These are phyloP conservation scores for Eucalyptus caleyi DNA, from an alignment of 345 rosid genomes.

Conservation along the genomic window DNA sequence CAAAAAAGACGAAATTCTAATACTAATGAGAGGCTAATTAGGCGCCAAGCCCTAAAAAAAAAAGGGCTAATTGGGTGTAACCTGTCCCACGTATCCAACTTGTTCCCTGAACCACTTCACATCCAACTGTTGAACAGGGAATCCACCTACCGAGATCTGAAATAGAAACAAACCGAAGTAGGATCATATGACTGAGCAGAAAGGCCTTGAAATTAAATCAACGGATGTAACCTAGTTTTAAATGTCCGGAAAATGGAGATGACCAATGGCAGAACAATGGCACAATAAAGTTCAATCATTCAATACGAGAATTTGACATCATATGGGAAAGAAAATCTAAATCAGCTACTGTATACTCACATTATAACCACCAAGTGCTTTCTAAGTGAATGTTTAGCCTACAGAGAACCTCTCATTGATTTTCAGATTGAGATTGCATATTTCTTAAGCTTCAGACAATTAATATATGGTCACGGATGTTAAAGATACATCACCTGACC, in stretches of 20 bases:
- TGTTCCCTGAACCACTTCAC: slow-evolving; percentile 81
- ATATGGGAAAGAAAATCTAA: background rate
- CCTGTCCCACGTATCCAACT: slow-evolving; percentile 95
- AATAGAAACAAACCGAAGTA: background rate
- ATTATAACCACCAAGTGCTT: background rate
- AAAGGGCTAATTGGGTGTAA: background rate
- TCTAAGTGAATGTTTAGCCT: background rate
- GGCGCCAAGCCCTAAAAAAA: background rate
- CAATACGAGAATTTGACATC: background rate
- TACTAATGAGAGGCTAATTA: background rate
- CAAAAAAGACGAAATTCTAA: background rate
- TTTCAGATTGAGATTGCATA: background rate
- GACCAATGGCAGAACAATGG: background rate
- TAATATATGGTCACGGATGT: background rate
- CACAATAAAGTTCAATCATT: background rate
- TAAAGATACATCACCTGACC: slow-evolving; percentile 58
- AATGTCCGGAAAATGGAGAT: background rate
- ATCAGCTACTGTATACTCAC: background rate
- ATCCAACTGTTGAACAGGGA: slow-evolving; percentile 67
- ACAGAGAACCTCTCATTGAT: background rate
- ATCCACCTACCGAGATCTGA: slow-evolving; percentile 82
- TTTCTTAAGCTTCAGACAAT: background rate
- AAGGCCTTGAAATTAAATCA: background rate
- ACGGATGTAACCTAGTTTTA: background rate
- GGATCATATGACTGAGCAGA: background rate